These are phyloP conservation scores for Lantana camara DNA, from an alignment of 257 asterid species.

Conservation along the genomic window DNA sequence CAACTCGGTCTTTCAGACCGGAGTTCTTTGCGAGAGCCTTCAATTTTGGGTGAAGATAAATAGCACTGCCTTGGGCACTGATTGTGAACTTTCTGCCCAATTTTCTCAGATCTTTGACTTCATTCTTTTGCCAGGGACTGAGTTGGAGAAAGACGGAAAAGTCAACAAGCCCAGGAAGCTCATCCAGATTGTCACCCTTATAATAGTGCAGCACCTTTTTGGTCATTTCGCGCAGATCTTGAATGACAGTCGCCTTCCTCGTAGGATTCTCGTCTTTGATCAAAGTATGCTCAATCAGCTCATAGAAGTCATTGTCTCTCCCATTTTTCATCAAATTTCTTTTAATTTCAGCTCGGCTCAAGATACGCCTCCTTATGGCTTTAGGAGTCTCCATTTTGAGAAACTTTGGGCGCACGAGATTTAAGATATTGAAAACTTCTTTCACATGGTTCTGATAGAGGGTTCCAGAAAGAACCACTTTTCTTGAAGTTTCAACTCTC, in stretches of 20 bases:
- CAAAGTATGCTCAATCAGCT: constrained; percentile 74
- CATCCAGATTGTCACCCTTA: constrained; percentile 93
- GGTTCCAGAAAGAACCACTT: constrained; percentile 96
- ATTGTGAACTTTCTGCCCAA: constrained; percentile 64
- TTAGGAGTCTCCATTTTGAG: constrained; percentile 67
- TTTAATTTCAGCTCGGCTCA: constrained; percentile 70
- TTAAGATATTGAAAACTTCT: constrained; percentile 89
- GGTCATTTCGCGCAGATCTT: constrained; percentile 93
- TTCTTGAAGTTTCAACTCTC: constrained; percentile 80
- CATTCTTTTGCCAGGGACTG: constrained; percentile 56
- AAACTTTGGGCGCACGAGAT: constrained; percentile 96
- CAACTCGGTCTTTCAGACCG: constrained; percentile 71
- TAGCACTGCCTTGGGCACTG: constrained; percentile 90
- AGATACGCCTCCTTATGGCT: constrained; percentile 70
- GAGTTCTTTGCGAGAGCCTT: constrained; percentile 61
- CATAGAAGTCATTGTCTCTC: constrained; percentile 74
- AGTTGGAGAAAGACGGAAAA: constrained; percentile 76
- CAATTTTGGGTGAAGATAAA: constrained; percentile 80
- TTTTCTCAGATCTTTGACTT: constrained; percentile 50
- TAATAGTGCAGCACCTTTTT: constrained; percentile 82
- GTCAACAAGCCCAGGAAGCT: constrained; percentile 92
- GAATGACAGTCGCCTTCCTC: constrained; percentile 76
- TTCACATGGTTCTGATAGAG: constrained; percentile 92
- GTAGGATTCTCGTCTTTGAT: constrained; percentile 67
- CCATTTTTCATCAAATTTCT: constrained; percentile 55